A percentile compares a stretch with the other conserved stretches of the same genome.
These are phyloP conservation scores for Xerocomellus dryophilus DNA, from an alignment of 768 basidiomycete species.

Conservation along the genomic window DNA sequence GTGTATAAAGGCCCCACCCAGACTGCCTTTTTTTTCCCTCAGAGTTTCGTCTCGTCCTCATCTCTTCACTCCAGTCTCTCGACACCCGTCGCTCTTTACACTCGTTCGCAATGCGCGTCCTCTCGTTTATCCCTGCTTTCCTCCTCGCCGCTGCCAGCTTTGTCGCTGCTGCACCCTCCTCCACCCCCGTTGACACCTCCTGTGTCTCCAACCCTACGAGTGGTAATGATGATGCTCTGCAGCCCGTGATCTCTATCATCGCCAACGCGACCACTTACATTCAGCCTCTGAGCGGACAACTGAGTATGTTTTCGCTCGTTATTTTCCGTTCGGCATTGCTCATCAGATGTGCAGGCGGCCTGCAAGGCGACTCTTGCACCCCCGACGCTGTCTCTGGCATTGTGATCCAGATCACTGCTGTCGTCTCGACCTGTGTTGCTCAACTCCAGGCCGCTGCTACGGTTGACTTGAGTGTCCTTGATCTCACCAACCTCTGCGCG, in stretches of 20 bases:
- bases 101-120: slow-evolving; percentile 16
- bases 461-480: slow-evolving; percentile 9
- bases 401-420: slow-evolving; percentile 11
- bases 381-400: slow-evolving; percentile 5
- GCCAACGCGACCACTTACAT: slow-evolving; percentile 7
- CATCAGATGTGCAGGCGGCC: not conserved
- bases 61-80: slow-evolving; percentile 3
- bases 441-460: slow-evolving; percentile 6
- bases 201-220: slow-evolving; percentile 9
- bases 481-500: slow-evolving; percentile 1
- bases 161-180: slow-evolving; percentile 5
- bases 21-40: not conserved
- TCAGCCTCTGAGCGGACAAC: slow-evolving; percentile 1
- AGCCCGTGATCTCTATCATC: slow-evolving; percentile 14
- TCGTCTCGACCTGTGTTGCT: slow-evolving; percentile 3
- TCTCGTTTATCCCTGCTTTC: slow-evolving; percentile 16
- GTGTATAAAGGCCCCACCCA: slow-evolving; percentile 16
- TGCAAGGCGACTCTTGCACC: slow-evolving; percentile 5
- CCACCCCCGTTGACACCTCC: not conserved
- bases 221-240: slow-evolving; percentile 1
- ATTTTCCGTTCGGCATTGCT: not conserved
- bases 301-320: not conserved
- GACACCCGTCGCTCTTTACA: slow-evolving; percentile 11
- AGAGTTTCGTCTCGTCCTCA: not conserved
- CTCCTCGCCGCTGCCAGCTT: slow-evolving; percentile 5